phyloP scores from a whole-genome alignment of 1,284 basidiomycete genomes.

The Leccinum pachyderme region DNA sequence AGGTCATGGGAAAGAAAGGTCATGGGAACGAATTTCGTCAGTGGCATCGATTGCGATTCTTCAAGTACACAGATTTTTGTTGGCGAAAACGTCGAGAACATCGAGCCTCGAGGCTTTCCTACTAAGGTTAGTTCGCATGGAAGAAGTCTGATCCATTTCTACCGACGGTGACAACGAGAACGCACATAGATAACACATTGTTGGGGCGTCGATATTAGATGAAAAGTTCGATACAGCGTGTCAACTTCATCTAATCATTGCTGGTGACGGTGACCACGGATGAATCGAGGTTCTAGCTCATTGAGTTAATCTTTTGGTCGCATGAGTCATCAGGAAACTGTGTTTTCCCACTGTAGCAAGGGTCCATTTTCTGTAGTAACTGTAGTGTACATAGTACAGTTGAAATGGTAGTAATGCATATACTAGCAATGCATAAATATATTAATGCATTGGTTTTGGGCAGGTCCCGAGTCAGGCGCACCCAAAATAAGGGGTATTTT shows the following conservation, averaged over 20 bases:
- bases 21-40: background rate
- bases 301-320: background rate
- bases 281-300: background rate
- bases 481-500: background rate
- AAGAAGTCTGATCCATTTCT: too few relatives aligned
- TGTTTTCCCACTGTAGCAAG: too few relatives aligned
- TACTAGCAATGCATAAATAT: too few relatives aligned
- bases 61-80: background rate
- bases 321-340: too few relatives aligned
- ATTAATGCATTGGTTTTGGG: background rate
- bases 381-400: too few relatives aligned
- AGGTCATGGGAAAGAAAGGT: conserved; percentile 2
- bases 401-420: background rate
- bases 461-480: background rate
- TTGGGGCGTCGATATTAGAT: background rate
- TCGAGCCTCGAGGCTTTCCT: background rate
- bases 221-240: background rate
- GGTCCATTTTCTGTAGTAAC: too few relatives aligned
- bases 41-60: background rate
- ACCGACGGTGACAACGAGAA: background rate
- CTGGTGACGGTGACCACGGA: background rate
- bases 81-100: background rate
- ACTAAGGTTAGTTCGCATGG: background rate
- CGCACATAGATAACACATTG: background rate
- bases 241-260: background rate